These are phyloP conservation scores for Oidiodendron maius DNA, from an alignment of 495 filamentous ascomycete genomes.

Conservation along the genomic window DNA sequence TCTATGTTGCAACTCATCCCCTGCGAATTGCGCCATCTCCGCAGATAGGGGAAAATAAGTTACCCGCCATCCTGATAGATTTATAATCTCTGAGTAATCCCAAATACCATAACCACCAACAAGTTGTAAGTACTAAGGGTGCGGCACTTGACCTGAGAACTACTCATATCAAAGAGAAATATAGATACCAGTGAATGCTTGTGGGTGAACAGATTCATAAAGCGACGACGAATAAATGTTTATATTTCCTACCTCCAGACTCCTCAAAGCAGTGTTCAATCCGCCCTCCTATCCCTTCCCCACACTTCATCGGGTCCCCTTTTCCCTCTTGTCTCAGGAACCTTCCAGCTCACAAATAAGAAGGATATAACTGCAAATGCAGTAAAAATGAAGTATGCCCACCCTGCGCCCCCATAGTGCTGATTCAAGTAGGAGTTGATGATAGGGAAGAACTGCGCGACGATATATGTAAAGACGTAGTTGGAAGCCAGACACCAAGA, in stretches of 20 bases:
- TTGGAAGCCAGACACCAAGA: slow-evolving; percentile 78
- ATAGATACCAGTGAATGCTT: no score
- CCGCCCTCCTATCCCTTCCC: slow-evolving; percentile 56
- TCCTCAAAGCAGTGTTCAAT: slow-evolving; percentile 23
- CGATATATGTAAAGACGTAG: slow-evolving; percentile 85
- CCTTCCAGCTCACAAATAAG: slow-evolving; percentile 57
- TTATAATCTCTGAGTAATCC: no score
- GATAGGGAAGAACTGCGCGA: slow-evolving; percentile 90
- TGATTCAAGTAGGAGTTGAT: slow-evolving; percentile 63
- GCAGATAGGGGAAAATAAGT: no score
- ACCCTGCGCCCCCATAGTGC: slow-evolving; percentile 58
- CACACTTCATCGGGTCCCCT: slow-evolving; percentile 80
- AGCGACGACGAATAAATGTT: no score
- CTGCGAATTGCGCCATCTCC: no score
- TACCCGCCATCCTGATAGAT: no score
- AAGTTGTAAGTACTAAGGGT: no score
- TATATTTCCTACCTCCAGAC: slow-evolving; percentile 28
- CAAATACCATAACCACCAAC: no score
- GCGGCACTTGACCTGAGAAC: no score
- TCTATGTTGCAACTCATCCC: no score
- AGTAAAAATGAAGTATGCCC: slow-evolving; percentile 85
- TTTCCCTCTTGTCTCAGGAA: slow-evolving; percentile 85
- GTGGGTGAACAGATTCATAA: no score
- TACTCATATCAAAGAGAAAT: no score
- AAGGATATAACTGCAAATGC: slow-evolving; percentile 60